Base-by-base conservation (phyloP, 768 basidiomycete species). In the Pholiota molesta region DNA sequence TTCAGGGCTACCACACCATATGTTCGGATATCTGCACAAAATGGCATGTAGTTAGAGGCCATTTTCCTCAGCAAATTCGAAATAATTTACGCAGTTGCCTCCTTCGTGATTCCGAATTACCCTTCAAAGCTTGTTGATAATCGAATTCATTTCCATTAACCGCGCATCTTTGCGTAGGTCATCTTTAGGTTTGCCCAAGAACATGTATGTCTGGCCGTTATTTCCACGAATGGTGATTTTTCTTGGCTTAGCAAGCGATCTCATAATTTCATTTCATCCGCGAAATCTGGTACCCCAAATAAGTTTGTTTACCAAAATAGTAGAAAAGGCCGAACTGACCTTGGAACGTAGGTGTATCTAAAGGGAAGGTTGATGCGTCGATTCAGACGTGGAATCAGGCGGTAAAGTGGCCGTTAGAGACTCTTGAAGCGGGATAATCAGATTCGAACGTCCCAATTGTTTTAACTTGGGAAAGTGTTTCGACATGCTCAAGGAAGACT, bases 1-100 rank as follows among this genome's bases (percentile, higher is more conserved):
- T 97, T 98, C 64, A 99, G 81, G 5, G 96, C 94, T 28, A 97
- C 90, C n/a, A 99, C 95, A n/a, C 95, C 93, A 70, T 99, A 99
- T 2, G 97, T 99, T 26, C 97, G 88, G 61, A 99, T 94, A 71
- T 91, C 97, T 96, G 62, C 66, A 59, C n/a, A 13, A 61, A 44
- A 47, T 23, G 19, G 35, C 14, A 37, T 28, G 44, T 55, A 6
- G 19, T 3, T 14, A 17, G 13, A 58, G 39, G 28, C 28, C 13
- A 33, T n/a, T 28, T 17, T 26, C 35, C 13, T 17, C 35, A 10
- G 37, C 42, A 31, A 51, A 33, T 11, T 13, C 35, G 1, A 55
- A 21, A 23, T 5, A 16, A 82, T 93, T 65, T 72, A 97, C 97
- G 89, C 44, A 99, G 86, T 61, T 95, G 92, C 31, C 97, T 82